Evolutionary conservation across 164 flowering plant genomes (phyloP), one percentile per base, ranked within the genome.

Genomic region (Liquidambar formosana): DNA sequence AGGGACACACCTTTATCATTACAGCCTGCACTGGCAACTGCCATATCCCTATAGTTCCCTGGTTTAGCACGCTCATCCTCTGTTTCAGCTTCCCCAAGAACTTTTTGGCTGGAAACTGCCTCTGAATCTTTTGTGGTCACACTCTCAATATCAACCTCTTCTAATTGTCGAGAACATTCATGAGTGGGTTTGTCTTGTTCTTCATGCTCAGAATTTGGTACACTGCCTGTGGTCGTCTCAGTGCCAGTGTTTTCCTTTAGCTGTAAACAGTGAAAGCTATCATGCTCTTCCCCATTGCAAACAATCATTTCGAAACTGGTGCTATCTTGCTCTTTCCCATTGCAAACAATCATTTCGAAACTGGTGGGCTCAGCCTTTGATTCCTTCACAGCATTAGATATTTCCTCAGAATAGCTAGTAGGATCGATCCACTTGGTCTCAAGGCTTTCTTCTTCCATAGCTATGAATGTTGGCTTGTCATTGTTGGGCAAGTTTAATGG

Each of bases 371-470:
- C 78, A 67, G 79, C 76, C 38, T 66, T 74, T 8, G 83, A 74
- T 48, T 66, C 74, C 64, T 70, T 73, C 56, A 71, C 60, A 22
- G 68, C 72, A 63, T 67, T 59, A 44, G 80, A 78, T 23, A 51
- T 49, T 68, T 85, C 77, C 19, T 66, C 69, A 2, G 75, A 63
- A 64, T 44, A 86, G 76, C 89, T 79, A 6, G 86, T 80, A n/a
- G 86, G 84, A 75, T 84, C 91, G 48, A 88, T 86, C 65, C 73
- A 80, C 70, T 88, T 87, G 15, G 87, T 88, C 71, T 88, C 93
- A 14, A 78, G 82, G 58, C 69, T 81, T 51, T 88, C 88, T 59
- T 75, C 79, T 38, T 80, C 45, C n/a, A 62, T 65, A n/a, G 15
- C 51, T 44, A 71, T 65, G 44, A 67, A 43, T 69, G 78, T 56